Base-by-base conservation (phyloP, 768 basidiomycete species). In the Naganishia kalamii region DNA sequence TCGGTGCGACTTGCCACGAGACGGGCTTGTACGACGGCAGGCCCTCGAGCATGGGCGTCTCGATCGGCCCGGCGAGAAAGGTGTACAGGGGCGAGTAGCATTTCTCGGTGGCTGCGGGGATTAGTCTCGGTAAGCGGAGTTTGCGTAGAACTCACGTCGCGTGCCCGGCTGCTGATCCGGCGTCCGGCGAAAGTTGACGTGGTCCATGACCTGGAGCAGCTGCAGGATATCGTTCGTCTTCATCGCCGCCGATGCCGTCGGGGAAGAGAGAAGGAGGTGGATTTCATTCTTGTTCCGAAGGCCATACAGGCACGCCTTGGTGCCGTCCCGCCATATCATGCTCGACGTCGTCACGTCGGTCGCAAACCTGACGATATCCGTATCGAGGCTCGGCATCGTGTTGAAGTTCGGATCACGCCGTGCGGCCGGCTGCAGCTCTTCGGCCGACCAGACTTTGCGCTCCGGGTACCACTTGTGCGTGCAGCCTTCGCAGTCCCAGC, bases 401-500 rank as follows among this genome's bases (percentile, higher is more conserved):
- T 70, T 47, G 63, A 69, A 30, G 67, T 51, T 32, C 68, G 67
- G 37, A 27, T 41, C 54, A 6, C 54, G 33, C 19, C 37, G 33
- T 15, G 12, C 17, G 6, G 17, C n/a, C 25, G 54, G 54, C 54
- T 40, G n/a, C 37, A 57, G n/a, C 2, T 65, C 62, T 19, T 52
- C 64, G 19, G 50, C 69, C 3, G 54, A 49, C 44, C 68, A 71
- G n/a, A 69, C 68, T 17, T 65, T 46, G 1, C 68, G 65, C 21
- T 37, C 23, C 25, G 63, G 65, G 8, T 21, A 35, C 23, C 67
- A 61, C 21, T 49, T 30, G 17, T 61, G 35, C 54, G 70, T 44
- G 59, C 75, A 76, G 25, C 65, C 70, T n/a, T 76, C 73, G 47
- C 75, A 77, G 23, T 62, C 66, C 75, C 75, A 77, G 5, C 69